These are phyloP conservation scores for Nepenthes mirabilis DNA, from an alignment of 148 eudicot species.

Conservation along the genomic window DNA sequence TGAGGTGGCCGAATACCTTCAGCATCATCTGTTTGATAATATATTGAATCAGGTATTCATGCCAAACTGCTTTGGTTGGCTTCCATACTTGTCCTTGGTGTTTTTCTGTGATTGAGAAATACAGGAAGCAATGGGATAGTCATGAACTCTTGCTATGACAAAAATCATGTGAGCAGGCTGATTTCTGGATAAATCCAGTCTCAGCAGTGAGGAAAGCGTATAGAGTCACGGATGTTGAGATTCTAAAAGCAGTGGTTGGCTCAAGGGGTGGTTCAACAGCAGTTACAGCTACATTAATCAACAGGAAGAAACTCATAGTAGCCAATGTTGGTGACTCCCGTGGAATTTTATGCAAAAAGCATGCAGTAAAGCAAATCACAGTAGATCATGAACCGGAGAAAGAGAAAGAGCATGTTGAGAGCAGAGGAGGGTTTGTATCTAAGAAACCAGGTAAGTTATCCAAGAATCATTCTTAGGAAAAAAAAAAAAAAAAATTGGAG, in stretches of 20 bases:
- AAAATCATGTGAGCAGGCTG: constrained; percentile 3
- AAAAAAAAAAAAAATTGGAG: too few species aligned
- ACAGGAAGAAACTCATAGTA: constrained; percentile 37
- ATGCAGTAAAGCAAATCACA: constrained; percentile 25
- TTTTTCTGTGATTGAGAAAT: neutral
- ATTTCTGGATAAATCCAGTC: constrained; percentile 40
- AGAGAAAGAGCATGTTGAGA: constrained; percentile 41
- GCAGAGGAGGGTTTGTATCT: constrained; percentile 41
- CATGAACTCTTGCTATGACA: neutral
- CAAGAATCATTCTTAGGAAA: too few species aligned
- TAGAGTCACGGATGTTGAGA: constrained; percentile 28
- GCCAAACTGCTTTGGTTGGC: neutral
- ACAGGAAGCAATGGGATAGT: neutral
- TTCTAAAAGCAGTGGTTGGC: constrained; percentile 27
- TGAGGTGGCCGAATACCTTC: constrained; percentile 40
- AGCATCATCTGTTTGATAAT: constrained; percentile 32
- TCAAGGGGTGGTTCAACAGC: constrained; percentile 27
- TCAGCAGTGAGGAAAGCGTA: constrained; percentile 40
- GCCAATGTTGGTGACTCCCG: constrained; percentile 59
- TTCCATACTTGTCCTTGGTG: neutral
- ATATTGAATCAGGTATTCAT: constrained; percentile 32
- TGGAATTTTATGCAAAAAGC: constrained; percentile 29
- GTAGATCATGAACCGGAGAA: constrained; percentile 48
- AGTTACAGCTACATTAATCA: constrained; percentile 37
- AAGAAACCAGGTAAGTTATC: constrained; percentile 30